These are phyloP conservation scores for Penicillium freii DNA, from an alignment of 2,329 filamentous ascomycete genomes.

Conservation along the genomic window DNA sequence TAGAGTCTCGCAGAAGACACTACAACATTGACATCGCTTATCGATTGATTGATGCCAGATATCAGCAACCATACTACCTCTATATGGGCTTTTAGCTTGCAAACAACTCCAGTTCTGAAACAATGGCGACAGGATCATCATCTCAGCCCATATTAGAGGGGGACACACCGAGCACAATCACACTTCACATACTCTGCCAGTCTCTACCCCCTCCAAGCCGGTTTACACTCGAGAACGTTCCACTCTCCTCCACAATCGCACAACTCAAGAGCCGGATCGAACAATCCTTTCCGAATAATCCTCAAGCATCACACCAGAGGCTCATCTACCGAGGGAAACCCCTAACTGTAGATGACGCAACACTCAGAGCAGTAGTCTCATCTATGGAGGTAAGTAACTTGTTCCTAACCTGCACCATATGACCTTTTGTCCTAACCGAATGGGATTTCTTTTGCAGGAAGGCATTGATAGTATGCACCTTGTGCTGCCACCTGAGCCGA, in stretches of 20 bases:
- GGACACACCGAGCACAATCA: conserved; percentile 20
- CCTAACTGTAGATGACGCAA: conserved; percentile 50
- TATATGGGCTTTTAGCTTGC: neutral
- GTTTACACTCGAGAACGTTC: conserved; percentile 39
- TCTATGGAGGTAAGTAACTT: conserved; percentile 47
- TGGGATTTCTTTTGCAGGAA: neutral
- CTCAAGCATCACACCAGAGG: conserved; percentile 50
- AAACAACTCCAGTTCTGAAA: neutral
- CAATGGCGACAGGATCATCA: conserved; percentile 9
- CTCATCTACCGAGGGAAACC: conserved; percentile 59
- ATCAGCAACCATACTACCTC: conserved; percentile 6
- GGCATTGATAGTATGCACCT: conserved; percentile 6
- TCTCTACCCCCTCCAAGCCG: conserved; percentile 38
- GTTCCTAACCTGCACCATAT: neutral
- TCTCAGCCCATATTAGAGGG: neutral
- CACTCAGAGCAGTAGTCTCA: conserved; percentile 52
- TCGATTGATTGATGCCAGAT: conserved; percentile 12
- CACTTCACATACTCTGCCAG: conserved; percentile 44
- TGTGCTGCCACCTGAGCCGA: conserved; percentile 4
- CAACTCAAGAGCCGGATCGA: conserved; percentile 55
- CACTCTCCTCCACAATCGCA: conserved; percentile 47
- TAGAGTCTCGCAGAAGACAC: neutral
- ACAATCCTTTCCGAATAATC: conserved; percentile 48
- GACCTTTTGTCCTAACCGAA: neutral
- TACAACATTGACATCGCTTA: neutral